Base-by-base conservation (phyloP, 2,329 filamentous ascomycete genomes). In the Zopfia rhizophila region DNA sequence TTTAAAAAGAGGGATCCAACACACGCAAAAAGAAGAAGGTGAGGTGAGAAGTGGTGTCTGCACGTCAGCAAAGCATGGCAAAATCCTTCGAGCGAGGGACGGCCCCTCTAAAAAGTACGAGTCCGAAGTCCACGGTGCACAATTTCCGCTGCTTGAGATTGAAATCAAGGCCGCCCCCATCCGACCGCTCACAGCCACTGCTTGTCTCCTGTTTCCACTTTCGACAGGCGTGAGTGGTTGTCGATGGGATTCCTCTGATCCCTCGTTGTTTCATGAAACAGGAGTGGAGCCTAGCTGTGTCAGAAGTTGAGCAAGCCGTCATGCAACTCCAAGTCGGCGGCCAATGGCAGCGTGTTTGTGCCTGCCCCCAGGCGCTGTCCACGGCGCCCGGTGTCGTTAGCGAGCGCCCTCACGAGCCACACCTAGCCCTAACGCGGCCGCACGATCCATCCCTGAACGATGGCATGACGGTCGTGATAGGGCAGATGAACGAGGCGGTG, bases 201-300 rank as follows among this genome's bases (percentile, higher is more conserved):
- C 52, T 51, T 44, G 46, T 44, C 58, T 62, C 60, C 55, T 58
- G 58, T 62, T 59, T 62, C 45, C 38, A 51, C 10, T 45, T 37
- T 49, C 43, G 35, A 44, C 41, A 42, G 47, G 43, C 49, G 25
- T 61, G 56, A 64, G 50, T 68, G 66, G 65, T 60, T 48, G 51
- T 56, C 49, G n/a, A n/a, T n/a, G n/a, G n/a, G n/a, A n/a, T n/a
- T n/a, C 48, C 53, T 56, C 41, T 22, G 48, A 40, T 40, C 48
- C 53, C 41, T 55, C 58, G 55, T 53, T 61, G 65, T 69, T 69
- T 64, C 60, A 61, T 59, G 56, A 67, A 63, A 60, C 62, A 49
- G 48, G 21, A 36, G 65, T 69, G 63, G 65, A 56, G 55, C 53
- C 62, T 68, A 66, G 66, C 53, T 45, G 66, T 63, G 57, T 68